Percentiles rank a stretch among this genome's conserved stretches.
Evolutionary conservation across 1,284 basidiomycete species (phyloP).

Genomic region (Bjerkandera adusta): DNA sequence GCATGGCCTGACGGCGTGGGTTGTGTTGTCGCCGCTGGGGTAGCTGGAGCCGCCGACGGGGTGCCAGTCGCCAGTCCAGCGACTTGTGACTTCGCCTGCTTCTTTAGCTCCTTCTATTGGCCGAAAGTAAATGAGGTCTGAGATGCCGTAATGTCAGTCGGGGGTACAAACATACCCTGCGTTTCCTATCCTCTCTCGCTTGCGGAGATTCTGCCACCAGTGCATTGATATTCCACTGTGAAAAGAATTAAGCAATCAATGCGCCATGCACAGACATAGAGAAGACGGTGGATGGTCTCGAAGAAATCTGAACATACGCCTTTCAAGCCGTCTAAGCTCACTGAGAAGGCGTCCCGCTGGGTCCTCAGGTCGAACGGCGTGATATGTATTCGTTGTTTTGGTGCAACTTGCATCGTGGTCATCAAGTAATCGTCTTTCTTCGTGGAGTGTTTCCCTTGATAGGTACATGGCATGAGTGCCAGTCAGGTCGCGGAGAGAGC

Average conservation of each 20-base stretch:
- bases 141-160: conserved; percentile 6
- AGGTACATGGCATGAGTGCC: conserved; percentile 7
- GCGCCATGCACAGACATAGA: conserved; percentile 14
- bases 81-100: conserved; percentile 63
- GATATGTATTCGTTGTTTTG: conserved; percentile 68
- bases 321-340: conserved; percentile 72
- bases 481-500: conserved; percentile 9
- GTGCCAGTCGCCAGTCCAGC: conserved; percentile 26
- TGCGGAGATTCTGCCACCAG: conserved; percentile 70
- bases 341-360: conserved; percentile 68
- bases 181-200: conserved; percentile 75
- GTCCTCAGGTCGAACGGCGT: conserved; percentile 63
- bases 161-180: conserved; percentile 57
- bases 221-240: conserved; percentile 66
- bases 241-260: conserved; percentile 4
- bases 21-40: conserved; percentile 20
- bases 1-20: conserved; percentile 17
- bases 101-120: conserved; percentile 68
- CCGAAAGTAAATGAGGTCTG: conserved; percentile 15
- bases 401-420: conserved; percentile 62
- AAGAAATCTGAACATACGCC: conserved; percentile 50
- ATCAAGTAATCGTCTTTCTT: conserved; percentile 76
- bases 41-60: conserved; percentile 29
- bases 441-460: conserved; percentile 72
- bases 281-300: conserved; percentile 3